Base-by-base conservation (phyloP, 2,329 filamentous ascomycete species). In the Epichloe typhina region DNA sequence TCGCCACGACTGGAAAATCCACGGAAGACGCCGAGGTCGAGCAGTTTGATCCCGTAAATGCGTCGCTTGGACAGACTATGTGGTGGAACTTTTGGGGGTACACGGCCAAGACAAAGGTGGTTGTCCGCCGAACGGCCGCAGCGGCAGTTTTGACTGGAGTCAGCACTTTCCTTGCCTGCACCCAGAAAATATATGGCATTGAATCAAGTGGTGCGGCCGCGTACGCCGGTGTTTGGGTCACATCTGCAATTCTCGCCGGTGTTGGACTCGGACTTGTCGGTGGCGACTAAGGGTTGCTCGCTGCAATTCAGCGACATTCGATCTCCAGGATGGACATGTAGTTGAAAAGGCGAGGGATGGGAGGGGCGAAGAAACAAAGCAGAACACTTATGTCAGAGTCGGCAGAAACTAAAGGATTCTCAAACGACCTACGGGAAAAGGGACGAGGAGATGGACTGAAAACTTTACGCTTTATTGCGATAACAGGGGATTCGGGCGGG, bases 151-250 rank as follows among this genome's bases (percentile, higher is more conserved):
- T 82, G 47, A 82, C 80, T 3, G 76, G 72, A 12, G 62, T 74
- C 44, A 75, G 76, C 61, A 80, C 80, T 0, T 80, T 83, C 52
- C 68, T 89, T 40, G 78, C 85, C 61, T 79, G 82, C 23, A 77
- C 74, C 45, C 72, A 81, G 50, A 84, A 81, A 0, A 69, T 96
- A 19, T 72, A 79, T 43, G 85, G 87, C 4, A 80, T 88, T 11
- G 84, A 90, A 59, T 55, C 78, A 4, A 58, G 71, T 1, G 91
- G 90, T 11, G 87, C 89, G 1, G 69, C 73, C 3, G 79, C 76
- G 0, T 97, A 89, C 73, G 82, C 86, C 2, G 71, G 72, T 21
- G 72, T 91, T 37, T 96, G 88, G 88, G 79, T 78, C n/a, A 59
- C 74, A 21, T 85, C 84, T 6, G 76, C 79, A 3, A 63, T 76